A percentile compares a stretch with the other conserved stretches of the same genome.
Conservation (phyloP, 2,329 filamentous ascomycete genomes). For the Alternaria panax region DNA sequence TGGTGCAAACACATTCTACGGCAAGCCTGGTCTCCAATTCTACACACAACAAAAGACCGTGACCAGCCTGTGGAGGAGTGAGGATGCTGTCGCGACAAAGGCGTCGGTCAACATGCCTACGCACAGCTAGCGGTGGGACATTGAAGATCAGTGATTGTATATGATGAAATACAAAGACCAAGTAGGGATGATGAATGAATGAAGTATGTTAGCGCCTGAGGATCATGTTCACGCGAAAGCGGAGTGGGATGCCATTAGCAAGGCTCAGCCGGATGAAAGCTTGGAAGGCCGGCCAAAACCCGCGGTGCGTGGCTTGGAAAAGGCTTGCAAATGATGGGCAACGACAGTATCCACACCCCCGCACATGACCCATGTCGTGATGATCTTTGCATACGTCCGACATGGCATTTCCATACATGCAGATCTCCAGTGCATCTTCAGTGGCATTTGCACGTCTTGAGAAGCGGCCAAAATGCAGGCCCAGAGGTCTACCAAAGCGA, state of each 20-base stretch:
- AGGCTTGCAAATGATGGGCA: background rate
- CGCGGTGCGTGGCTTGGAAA: background rate
- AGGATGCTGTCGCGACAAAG: constrained; percentile 85
- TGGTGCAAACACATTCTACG: constrained; percentile 93
- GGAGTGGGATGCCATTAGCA: too few relatives aligned
- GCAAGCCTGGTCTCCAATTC: constrained; percentile 88
- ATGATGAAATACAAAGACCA: background rate
- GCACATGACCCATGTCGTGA: constrained; percentile 13
- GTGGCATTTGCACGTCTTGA: background rate
- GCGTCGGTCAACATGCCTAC: constrained; percentile 90
- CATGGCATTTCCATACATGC: background rate
- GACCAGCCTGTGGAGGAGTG: constrained; percentile 85
- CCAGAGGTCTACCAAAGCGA: background rate
- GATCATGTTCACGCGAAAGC: background rate
- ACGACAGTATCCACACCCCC: background rate
- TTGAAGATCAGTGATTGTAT: background rate
- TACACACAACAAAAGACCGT: constrained; percentile 99
- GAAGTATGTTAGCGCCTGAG: background rate
- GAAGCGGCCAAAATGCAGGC: background rate
- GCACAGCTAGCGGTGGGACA: constrained; percentile 50
- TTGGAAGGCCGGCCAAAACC: background rate
- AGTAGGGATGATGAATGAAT: background rate
- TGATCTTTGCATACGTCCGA: background rate
- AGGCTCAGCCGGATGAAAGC: background rate
- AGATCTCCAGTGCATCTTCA: background rate